A percentile compares a stretch with the other conserved stretches of the same genome.
These are phyloP conservation scores for Botrytis medusae DNA, from an alignment of 2,329 filamentous ascomycete genomes.

Conservation along the genomic window DNA sequence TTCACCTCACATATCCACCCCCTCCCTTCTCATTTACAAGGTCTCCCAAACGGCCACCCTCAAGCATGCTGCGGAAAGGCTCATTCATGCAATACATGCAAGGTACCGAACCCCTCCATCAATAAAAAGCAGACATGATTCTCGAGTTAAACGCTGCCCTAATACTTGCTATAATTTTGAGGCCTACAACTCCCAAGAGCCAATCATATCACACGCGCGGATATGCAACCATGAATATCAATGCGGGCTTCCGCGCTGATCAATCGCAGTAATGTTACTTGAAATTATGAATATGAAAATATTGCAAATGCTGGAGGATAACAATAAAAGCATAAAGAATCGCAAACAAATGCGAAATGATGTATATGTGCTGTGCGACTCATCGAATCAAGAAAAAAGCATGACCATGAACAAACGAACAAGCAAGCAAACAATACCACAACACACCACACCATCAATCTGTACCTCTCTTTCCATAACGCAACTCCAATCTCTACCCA, in stretches of 20 bases:
- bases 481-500: neutral
- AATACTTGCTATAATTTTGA: neutral
- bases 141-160: too few relatives aligned
- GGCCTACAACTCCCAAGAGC: neutral
- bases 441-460: neutral
- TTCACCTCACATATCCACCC: neutral
- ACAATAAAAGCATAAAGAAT: neutral
- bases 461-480: neutral
- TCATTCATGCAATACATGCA: conserved; percentile 1
- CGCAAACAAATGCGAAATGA: neutral
- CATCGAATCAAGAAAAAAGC: neutral
- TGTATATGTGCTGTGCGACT: neutral
- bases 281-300: neutral
- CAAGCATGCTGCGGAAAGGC: neutral
- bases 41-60: neutral
- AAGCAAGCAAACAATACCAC: neutral
- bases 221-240: neutral
- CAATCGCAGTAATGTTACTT: neutral
- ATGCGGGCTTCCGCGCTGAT: neutral
- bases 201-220: neutral
- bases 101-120: neutral
- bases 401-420: neutral
- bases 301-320: neutral
- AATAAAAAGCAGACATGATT: neutral
- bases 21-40: neutral